These are phyloP conservation scores for Persicaria maculosa DNA, from an alignment of 148 eudicot genomes.

Conservation along the genomic window DNA sequence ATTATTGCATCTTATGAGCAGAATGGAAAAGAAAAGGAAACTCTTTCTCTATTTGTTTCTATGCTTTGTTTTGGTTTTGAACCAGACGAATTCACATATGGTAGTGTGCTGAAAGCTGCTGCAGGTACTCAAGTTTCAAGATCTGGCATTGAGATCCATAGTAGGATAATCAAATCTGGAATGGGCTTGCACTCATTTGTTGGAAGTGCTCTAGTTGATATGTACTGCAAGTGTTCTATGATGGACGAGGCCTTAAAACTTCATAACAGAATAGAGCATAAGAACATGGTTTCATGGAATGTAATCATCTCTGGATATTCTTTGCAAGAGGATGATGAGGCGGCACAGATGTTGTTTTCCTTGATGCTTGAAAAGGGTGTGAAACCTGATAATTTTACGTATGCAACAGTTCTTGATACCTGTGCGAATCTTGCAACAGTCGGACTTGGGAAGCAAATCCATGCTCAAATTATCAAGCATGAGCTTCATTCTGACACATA, in stretches of 20 bases:
- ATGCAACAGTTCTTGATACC: conserved; percentile 81
- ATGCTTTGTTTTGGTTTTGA: conserved; percentile 64
- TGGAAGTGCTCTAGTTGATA: conserved; percentile 79
- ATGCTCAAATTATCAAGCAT: conserved; percentile 80
- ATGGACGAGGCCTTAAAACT: conserved; percentile 76
- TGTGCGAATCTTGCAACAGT: conserved; percentile 86
- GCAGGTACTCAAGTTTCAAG: conserved; percentile 35
- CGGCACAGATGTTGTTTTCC: conserved; percentile 66
- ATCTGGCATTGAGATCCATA: conserved; percentile 63
- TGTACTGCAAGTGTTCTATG: conserved; percentile 83
- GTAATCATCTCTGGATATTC: conserved; percentile 76
- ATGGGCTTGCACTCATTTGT: conserved; percentile 73
- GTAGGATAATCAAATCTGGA: conserved; percentile 60
- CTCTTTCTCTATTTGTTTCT: conserved; percentile 39
- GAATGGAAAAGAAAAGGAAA: conserved; percentile 50
- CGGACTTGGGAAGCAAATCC: conserved; percentile 84
- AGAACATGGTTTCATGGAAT: conserved; percentile 81
- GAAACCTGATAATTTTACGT: conserved; percentile 76
- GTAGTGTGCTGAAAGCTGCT: conserved; percentile 85
- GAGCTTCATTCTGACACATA: conserved; percentile 61
- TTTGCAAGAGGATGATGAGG: conserved; percentile 51
- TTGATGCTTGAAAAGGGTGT: conserved; percentile 58
- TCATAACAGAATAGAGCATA: conserved; percentile 53
- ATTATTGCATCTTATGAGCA: conserved; percentile 80
- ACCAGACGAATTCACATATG: conserved; percentile 87